These are phyloP conservation scores for Blastobotrys ciferrii DNA, from an alignment of 1,139 yeast species.

Conservation along the genomic window DNA sequence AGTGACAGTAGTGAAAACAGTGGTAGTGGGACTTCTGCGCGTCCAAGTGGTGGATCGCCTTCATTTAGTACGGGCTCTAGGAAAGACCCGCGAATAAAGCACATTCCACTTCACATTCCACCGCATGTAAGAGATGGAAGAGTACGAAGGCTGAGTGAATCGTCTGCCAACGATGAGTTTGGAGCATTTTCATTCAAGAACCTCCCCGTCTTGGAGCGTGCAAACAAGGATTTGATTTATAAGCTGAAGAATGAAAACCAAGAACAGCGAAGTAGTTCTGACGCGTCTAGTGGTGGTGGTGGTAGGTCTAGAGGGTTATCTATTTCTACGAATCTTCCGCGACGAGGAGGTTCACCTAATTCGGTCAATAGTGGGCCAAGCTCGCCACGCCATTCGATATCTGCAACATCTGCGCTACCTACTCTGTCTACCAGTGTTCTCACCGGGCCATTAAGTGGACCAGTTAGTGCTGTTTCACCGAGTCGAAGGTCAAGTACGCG, in stretches of 20 bases:
- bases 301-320: constrained; percentile 31
- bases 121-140: constrained; percentile 60
- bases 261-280: constrained; percentile 35
- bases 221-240: constrained; percentile 88
- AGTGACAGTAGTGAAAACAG: constrained; percentile 23
- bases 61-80: constrained; percentile 7
- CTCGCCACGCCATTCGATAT: constrained; percentile 11
- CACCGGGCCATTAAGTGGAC: not conserved
- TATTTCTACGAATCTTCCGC: constrained; percentile 19
- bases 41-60: constrained; percentile 1
- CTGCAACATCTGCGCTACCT: not conserved
- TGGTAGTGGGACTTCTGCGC: constrained; percentile 13
- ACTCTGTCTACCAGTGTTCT: constrained; percentile 1
- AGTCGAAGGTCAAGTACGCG: constrained; percentile 1
- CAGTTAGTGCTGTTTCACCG: constrained; percentile 3
- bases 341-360: constrained; percentile 11
- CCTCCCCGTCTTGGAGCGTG: constrained; percentile 84
- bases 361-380: constrained; percentile 11
- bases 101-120: constrained; percentile 50
- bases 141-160: constrained; percentile 63
- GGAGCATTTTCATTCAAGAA: constrained; percentile 92
- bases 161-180: constrained; percentile 61
- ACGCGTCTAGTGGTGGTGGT: constrained; percentile 6
- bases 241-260: constrained; percentile 80
- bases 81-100: constrained; percentile 18